Base-by-base conservation (phyloP, 495 filamentous ascomycete species). In the Hypoxylon rickii region DNA sequence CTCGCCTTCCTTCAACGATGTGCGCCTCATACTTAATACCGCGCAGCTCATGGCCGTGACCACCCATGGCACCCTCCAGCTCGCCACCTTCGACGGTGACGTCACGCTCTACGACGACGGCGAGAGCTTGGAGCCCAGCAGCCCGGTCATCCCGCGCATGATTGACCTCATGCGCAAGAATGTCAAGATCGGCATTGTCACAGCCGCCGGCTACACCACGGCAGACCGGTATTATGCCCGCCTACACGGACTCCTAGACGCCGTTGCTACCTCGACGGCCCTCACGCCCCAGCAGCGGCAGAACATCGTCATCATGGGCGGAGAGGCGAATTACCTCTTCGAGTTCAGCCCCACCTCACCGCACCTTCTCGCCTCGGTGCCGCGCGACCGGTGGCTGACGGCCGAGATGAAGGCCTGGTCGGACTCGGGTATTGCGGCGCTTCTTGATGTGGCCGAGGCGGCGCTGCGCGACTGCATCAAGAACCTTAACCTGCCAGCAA, bases 21-120 rank as follows among this genome's bases (percentile, higher is more conserved):
- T 98, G 52, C 86, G 95, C 2, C 75, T 97, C 5, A 89, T 91
- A 44, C 82, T 98, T 58, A 98, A 97, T 74, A 92, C 94, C 20
- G 92, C 94, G 41, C 95, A 98, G 73, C 75, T 96, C 18, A 87
- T 96, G 80, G 88, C 89, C 42, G 79, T 97, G 1, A 84, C 89
- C 5, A 82, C 79, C 12, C 78, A 78, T 37, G 82, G 84, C n/a
- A 79, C 80, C 1, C 73, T 95, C 6, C 80, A 92, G 57, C 83
- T 98, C 2, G 84, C 96, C 40, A 98, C 94, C 11, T 97, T 98
- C 63, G 94, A 98, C 69, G 95, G 95, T 67, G 95, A 98, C 64
- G 91, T 98, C 10, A 98, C 95, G 4, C 83, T 98, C 31, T 97
- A 97, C 70, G 91, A 96, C 57, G 93, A 98, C 65, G 95, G 93